phyloP scores from a whole-genome alignment of 495 filamentous ascomycete genomes.

The Aspergillus kassunensis region DNA sequence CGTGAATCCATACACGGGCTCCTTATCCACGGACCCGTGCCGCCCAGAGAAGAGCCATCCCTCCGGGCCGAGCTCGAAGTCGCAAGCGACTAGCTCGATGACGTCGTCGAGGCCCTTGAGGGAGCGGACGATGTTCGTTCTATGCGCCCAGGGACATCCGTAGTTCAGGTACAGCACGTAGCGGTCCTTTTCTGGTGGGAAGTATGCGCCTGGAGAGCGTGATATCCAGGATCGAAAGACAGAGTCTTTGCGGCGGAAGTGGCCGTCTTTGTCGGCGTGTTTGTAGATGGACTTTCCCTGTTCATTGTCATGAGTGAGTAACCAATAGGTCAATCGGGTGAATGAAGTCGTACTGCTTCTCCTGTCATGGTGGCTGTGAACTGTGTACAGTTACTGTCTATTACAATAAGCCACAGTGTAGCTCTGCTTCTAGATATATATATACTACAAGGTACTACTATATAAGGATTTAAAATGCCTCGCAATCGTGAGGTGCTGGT shows the following conservation, averaged over 20 bases:
- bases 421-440: too few species aligned
- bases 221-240: conserved; percentile 50
- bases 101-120: conserved; percentile 76
- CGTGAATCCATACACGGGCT: conserved; percentile 62
- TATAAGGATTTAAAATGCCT: too few species aligned
- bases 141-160: conserved; percentile 82
- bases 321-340: not conserved
- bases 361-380: not conserved
- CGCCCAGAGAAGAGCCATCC: conserved; percentile 72
- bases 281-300: conserved; percentile 26
- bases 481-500: not conserved
- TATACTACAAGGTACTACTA: too few species aligned
- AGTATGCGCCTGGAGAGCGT: conserved; percentile 51
- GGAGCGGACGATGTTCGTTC: conserved; percentile 68
- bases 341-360: not conserved
- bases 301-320: not conserved
- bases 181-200: conserved; percentile 68
- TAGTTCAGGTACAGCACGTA: conserved; percentile 76
- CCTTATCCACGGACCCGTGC: conserved; percentile 51
- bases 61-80: conserved; percentile 59
- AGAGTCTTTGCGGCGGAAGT: conserved; percentile 47
- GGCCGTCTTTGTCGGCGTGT: conserved; percentile 44
- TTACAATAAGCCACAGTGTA: not conserved
- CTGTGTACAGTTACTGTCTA: not conserved
- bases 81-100: conserved; percentile 64